Evolutionary conservation across 768 basidiomycete genomes (phyloP), one percentile per base, ranked within the genome.

Genomic region (Megacollybia marginata): DNA sequence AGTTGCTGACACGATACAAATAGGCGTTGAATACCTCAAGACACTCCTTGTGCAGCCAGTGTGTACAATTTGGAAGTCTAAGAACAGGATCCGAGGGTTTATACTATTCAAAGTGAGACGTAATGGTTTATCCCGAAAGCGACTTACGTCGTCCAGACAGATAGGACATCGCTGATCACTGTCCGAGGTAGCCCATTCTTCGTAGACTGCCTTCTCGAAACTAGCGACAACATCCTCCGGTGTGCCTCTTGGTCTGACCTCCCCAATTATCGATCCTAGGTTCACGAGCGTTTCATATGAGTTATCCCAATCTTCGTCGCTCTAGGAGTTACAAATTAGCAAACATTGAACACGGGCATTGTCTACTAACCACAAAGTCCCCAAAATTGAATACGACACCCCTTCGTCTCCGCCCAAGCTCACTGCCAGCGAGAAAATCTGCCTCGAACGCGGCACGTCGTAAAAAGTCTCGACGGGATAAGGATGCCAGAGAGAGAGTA

Each of bases 41-140:
- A 68, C 89, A 92, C 16, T 70, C 73, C 58, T 82, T 79, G 62
- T 92, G 89, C 55, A 90, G 65, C 87, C 88, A 92, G 64, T 92
- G 89, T 1, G 79, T 65, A 54, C 89, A 92, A 47, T 81, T 80
- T 20, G 74, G 67, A 6, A 89, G 72, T 55, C 82, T 87, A 48
- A 83, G 71, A 9, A 89, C 74, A 2, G 69, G 56, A 55, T 90
- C 88, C n/a, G 64, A 61, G 2, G 74, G 68, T 47, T 69, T 66
- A 54, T 91, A 92, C 88, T 91, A 48, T 5, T 44, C 42, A 47
- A n/a, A 34, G 10, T 44, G 40, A 52, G 32, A 56, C 28, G 46
- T 32, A 34, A 13, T 18, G 53, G 38, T 58, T 28, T 35, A 49
- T 46, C 33, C 42, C n/a, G 12, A 19, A 52, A 48, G 5, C 13